These are phyloP conservation scores for Raddia guianensis DNA, from an alignment of 176 grass and related monocot genomes.

Conservation along the genomic window DNA sequence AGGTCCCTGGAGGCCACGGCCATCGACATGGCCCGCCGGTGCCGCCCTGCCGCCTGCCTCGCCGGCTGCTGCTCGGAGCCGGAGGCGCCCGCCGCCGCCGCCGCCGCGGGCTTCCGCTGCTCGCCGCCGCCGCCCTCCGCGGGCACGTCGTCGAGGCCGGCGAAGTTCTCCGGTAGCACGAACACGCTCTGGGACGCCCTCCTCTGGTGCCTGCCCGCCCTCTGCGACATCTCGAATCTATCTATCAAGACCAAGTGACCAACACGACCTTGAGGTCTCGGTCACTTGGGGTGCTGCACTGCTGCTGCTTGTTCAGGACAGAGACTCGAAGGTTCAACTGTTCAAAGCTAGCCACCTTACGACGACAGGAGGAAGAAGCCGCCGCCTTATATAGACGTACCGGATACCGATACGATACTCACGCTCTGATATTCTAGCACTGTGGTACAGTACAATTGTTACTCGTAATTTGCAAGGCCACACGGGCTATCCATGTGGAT, in stretches of 20 bases:
- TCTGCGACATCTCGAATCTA: slow-evolving; percentile 55
- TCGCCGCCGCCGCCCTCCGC: slow-evolving; percentile 38
- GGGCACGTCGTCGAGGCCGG: slow-evolving; percentile 58
- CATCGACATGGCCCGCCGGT: slow-evolving; percentile 65
- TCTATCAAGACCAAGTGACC: no score
- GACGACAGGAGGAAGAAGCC: slow-evolving; percentile 24
- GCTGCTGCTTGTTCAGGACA: background rate
- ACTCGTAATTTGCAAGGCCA: background rate
- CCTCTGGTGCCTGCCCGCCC: slow-evolving; percentile 78
- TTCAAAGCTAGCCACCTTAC: background rate
- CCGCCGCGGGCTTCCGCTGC: slow-evolving; percentile 52
- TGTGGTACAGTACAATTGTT: no score
- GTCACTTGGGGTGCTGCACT: no score
- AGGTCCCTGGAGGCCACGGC: slow-evolving; percentile 54
- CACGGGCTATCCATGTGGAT: background rate
- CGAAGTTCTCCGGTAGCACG: slow-evolving; percentile 84
- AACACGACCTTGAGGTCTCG: background rate
- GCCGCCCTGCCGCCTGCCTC: slow-evolving; percentile 44
- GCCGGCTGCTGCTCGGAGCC: slow-evolving; percentile 46
- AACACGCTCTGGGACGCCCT: slow-evolving; percentile 87
- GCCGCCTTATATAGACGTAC: slow-evolving; percentile 37
- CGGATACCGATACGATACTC: no score
- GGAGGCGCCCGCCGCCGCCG: no score
- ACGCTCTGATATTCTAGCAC: no score
- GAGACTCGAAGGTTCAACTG: background rate